Evolutionary conservation across 2,329 filamentous ascomycete genomes (phyloP), one percentile per base, ranked within the genome.

Genomic region (Colletotrichum sp.): DNA sequence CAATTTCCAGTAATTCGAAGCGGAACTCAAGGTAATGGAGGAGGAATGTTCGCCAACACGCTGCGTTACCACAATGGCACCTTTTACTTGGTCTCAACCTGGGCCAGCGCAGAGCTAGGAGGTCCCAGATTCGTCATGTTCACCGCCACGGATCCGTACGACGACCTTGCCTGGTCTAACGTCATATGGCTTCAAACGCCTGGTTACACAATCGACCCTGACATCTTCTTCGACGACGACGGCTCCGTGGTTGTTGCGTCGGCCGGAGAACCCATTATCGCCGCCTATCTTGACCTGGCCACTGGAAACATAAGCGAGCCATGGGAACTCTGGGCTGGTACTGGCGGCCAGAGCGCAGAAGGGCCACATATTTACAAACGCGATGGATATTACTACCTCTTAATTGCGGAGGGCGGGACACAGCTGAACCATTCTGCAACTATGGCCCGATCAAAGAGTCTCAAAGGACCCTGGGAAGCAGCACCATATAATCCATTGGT

Each of bases 291-390:
- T 7, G 74, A 87, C 72, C 79, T 86, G 12, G 76, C 76, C 15
- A 85, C 84, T 0, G 85, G 85, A 26, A 80, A 80, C 28, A 44
- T 21, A 13, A 68, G 84, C 16, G 80, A 81, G 59, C 78, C 81
- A n/a, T 77, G 81, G 10, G 78, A 78, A n/a, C 70, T 89, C 24
- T 88, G 88, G 81, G 87, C 87, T 44, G 89, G 89, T 4, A 87
- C 84, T 2, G 86, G 86, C 2, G 85, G 80, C 65, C 66, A 84
- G 76, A 78, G 86, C 80, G 78, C 88, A 1, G 87, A 89, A 75
- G 90, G 89, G 0, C 90, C 90, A 0, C 90, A 91, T 63, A 85
- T 92, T 18, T 89, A 89, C 78, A 85, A 84, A 59, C 87, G 87
- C 52, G 88, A 89, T 32, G 85, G 82, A 0, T 90, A 85, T 76